Evolutionary conservation across 768 basidiomycete genomes (phyloP), one percentile per base, ranked within the genome.

Genomic region (Trametes maxima): DNA sequence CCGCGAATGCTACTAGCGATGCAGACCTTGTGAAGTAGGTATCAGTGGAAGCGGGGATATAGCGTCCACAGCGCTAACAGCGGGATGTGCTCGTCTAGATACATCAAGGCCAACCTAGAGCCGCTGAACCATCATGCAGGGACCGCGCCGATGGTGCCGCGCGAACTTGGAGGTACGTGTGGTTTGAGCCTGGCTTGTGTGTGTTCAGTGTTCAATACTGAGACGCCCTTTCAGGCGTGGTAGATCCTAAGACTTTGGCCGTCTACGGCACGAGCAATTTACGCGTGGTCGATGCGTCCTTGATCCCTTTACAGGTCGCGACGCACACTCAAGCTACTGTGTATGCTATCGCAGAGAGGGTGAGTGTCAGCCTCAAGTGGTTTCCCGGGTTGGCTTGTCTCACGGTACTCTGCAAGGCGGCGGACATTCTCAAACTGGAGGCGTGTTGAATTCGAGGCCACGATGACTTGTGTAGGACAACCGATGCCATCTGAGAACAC

Each of bases 261-360:
- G 59, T 61, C 14, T 54, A 61, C 21, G 59, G 59, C 5, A 55
- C 54, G 7, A 16, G 21, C 12, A 61, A 61, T 28, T 10, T 61
- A n/a, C 52, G 59, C 6, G 59, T 61, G 5, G 59, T 61, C 6
- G 46, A 55, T n/a, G 46, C 45, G 17, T 61, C 54, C 13, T 8
- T 61, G 2, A 21, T 61, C 14, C 45, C 54, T 11, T 24, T 54
- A 36, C 52, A 39, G 21, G n/a, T 54, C 21, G 37, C 53, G 14
- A 24, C 36, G 22, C 59, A 61, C 24, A 24, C 35, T 2, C 53
- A 54, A 16, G 14, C 59, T 5, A 47, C 59, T 4, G 46, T 61
- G 12, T 61, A 61, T 36, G 59, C 59, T 3, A 25, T 61, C 2
- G 59, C 59, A 5, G 59, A 61, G 42, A 61, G 37, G 47, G 59